Evolutionary conservation across 2,329 filamentous ascomycete species (phyloP).

Genomic region (Furcasterigmium furcatum): DNA sequence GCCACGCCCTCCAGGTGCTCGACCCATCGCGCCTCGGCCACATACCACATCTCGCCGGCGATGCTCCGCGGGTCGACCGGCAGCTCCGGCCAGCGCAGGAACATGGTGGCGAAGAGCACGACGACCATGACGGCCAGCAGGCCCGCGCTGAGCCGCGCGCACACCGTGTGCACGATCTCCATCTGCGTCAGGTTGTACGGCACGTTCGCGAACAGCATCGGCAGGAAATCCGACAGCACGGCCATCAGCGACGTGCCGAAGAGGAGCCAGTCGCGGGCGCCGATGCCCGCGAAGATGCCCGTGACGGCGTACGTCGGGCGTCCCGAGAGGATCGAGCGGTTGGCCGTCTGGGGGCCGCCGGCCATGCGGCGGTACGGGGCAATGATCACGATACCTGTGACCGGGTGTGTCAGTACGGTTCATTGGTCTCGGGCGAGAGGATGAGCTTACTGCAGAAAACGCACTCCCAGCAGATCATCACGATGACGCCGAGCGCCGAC

Average conservation of each 20-base stretch:
- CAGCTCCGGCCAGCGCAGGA: slow-evolving; percentile 39
- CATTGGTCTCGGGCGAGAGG: not conserved
- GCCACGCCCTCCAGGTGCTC: slow-evolving; percentile 12
- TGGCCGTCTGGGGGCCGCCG: slow-evolving; percentile 25
- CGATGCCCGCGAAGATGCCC: slow-evolving; percentile 33
- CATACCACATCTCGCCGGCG: slow-evolving; percentile 41
- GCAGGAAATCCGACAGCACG: slow-evolving; percentile 47
- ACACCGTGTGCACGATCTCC: slow-evolving; percentile 32
- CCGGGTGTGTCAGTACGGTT: no score
- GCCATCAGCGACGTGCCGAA: slow-evolving; percentile 35
- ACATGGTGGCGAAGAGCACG: slow-evolving; percentile 33
- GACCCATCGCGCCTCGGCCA: slow-evolving; percentile 15
- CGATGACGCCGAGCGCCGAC: slow-evolving; percentile 33
- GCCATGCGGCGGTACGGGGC: slow-evolving; percentile 40
- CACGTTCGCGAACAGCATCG: slow-evolving; percentile 44
- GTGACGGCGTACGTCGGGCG: slow-evolving; percentile 42
- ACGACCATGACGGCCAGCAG: slow-evolving; percentile 39
- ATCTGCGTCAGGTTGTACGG: slow-evolving; percentile 41
- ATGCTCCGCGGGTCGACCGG: slow-evolving; percentile 44
- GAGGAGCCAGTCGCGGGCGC: slow-evolving; percentile 33
- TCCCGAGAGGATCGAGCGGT: slow-evolving; percentile 34
- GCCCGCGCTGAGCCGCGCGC: slow-evolving; percentile 32
- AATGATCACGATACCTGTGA: slow-evolving; percentile 41
- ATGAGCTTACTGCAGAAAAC: slow-evolving; percentile 31
- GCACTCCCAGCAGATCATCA: slow-evolving; percentile 36